A percentile compares a stretch with the other conserved stretches of the same genome.
Conservation (phyloP, 331 rosid genomes). For the Telfairia occidentalis region DNA sequence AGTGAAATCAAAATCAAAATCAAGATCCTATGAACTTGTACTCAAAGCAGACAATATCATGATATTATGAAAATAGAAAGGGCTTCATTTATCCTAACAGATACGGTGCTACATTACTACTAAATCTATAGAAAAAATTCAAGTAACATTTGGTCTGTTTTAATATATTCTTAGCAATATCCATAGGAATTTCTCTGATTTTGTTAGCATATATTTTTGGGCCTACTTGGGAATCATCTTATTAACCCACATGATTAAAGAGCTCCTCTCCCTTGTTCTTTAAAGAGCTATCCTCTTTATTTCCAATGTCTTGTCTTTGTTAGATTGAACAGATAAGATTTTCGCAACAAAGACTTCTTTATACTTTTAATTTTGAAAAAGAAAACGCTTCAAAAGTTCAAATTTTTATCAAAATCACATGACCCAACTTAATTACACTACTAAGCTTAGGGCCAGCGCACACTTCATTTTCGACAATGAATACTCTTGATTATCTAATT, state of each 20-base stretch:
- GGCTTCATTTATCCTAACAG: no score
- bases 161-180: neutral
- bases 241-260: conserved; percentile 35
- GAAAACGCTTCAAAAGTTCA: neutral
- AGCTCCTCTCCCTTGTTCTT: conserved; percentile 44
- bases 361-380: neutral
- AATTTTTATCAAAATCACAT: neutral
- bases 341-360: neutral
- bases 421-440: neutral
- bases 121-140: no score
- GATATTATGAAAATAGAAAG: no score
- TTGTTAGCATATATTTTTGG: conserved; percentile 25
- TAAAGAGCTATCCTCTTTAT: conserved; percentile 36
- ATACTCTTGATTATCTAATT: neutral
- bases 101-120: no score
- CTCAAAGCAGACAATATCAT: no score
- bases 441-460: neutral
- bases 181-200: conserved; percentile 14
- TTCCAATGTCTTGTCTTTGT: conserved; percentile 45
- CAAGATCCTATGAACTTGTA: no score
- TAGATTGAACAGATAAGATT: conserved; percentile 23
- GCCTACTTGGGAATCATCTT: conserved; percentile 47
- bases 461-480: neutral
- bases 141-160: no score
- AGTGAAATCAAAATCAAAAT: no score